Evolutionary conservation across 345 rosid genomes (phyloP).

Genomic region (Zanthoxylum bungeanum): DNA sequence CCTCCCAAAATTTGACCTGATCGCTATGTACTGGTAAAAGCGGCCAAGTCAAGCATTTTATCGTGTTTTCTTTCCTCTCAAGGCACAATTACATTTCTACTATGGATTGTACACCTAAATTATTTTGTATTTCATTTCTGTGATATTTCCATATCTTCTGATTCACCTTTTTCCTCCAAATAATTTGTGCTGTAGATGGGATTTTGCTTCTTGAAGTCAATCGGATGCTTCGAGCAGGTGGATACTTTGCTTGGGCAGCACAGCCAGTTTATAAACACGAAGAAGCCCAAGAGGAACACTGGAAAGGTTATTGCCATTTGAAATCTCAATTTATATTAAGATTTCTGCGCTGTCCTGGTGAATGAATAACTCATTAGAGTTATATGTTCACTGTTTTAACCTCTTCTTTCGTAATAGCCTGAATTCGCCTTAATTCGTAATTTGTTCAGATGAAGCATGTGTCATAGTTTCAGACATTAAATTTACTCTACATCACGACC

Average conservation of each 20-base stretch:
- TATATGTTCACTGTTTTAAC: background rate
- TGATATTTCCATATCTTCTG: slow-evolving; percentile 17
- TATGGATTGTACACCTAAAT: background rate
- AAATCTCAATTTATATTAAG: background rate
- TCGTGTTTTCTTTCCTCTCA: background rate
- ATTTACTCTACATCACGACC: background rate
- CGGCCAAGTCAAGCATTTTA: too few species aligned
- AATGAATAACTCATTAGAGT: slow-evolving; percentile 6
- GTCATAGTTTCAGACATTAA: background rate
- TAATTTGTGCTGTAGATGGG: slow-evolving; percentile 39
- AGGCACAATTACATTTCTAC: background rate
- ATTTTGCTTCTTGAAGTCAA: slow-evolving; percentile 64
- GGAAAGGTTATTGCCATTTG: slow-evolving; percentile 41
- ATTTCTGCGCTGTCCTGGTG: background rate
- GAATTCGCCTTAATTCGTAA: background rate
- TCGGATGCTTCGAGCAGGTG: slow-evolving; percentile 66
- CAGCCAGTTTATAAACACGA: slow-evolving; percentile 54
- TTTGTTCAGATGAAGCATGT: background rate
- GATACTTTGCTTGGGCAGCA: slow-evolving; percentile 67
- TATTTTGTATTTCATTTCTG: slow-evolving; percentile 1
- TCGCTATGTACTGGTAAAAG: background rate
- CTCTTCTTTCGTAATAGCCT: background rate
- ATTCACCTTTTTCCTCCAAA: slow-evolving; percentile 13
- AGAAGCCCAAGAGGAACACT: slow-evolving; percentile 43
- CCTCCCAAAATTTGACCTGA: background rate